phyloP scores from a whole-genome alignment of 2,329 filamentous ascomycete genomes.

The Colletotrichum graminicola region DNA sequence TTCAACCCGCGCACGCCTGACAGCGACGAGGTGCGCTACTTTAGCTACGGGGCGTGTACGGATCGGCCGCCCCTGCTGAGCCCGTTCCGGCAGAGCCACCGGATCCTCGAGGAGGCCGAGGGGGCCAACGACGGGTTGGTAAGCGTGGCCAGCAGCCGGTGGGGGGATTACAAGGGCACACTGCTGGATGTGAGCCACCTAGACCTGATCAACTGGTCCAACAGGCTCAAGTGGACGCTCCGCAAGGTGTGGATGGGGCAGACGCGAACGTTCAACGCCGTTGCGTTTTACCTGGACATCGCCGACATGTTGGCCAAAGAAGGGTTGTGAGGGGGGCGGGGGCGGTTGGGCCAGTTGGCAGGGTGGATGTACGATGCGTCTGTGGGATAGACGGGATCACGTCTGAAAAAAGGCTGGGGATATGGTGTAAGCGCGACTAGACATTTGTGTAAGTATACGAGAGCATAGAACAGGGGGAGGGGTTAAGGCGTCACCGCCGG shows the following conservation, averaged over 20 bases:
- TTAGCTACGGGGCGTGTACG: constrained; percentile 70
- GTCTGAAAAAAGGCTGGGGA: background rate
- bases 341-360: background rate
- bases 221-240: constrained; percentile 67
- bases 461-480: background rate
- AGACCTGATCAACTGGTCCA: constrained; percentile 77
- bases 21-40: constrained; percentile 66
- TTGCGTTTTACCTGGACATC: constrained; percentile 76
- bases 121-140: constrained; percentile 77
- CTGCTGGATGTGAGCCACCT: constrained; percentile 72
- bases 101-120: constrained; percentile 63
- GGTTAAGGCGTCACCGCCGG: background rate
- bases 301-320: constrained; percentile 80
- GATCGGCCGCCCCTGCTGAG: constrained; percentile 71
- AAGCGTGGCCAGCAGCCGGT: constrained; percentile 71
- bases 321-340: constrained; percentile 53
- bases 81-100: constrained; percentile 68
- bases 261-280: constrained; percentile 72
- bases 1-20: constrained; percentile 72
- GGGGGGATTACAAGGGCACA: constrained; percentile 75
- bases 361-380: background rate
- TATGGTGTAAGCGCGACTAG: background rate
- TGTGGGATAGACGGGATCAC: background rate
- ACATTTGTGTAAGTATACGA: background rate
- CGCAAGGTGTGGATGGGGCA: constrained; percentile 66